Conservation (phyloP, 2,329 filamentous ascomycete species). For the Fusarium sp. region DNA sequence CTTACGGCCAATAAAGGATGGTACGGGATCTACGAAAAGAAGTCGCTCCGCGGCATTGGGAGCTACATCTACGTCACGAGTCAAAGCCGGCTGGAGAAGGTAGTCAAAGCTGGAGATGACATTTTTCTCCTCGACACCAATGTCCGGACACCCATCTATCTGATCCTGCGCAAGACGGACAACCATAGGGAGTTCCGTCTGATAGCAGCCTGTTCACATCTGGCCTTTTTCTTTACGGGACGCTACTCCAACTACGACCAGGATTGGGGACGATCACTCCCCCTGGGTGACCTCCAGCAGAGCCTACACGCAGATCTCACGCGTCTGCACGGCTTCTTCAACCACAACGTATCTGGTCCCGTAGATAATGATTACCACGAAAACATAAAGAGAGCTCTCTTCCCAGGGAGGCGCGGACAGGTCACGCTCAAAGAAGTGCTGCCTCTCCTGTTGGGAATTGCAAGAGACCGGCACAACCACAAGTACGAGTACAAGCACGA, state of each 20-base stretch:
- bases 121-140: background rate
- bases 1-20: background rate
- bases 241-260: too few species aligned
- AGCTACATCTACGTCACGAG: too few species aligned
- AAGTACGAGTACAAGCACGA: too few species aligned
- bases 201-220: background rate
- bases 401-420: background rate
- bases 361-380: background rate
- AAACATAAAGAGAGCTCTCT: background rate
- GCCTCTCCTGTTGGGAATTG: background rate
- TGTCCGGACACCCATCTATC: background rate
- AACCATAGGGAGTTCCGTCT: background rate
- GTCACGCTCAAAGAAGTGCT: background rate
- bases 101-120: background rate
- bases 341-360: background rate
- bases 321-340: background rate
- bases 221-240: background rate
- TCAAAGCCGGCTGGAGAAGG: background rate
- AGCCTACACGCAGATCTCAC: background rate
- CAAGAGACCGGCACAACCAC: too few species aligned
- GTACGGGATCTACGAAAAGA: background rate
- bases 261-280: too few species aligned
- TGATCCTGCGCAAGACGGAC: background rate
- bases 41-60: too few species aligned
- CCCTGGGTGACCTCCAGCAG: background rate